Conservation (phyloP, 352 stramenopile genomes). For the Pythium grandisporangium region DNA sequence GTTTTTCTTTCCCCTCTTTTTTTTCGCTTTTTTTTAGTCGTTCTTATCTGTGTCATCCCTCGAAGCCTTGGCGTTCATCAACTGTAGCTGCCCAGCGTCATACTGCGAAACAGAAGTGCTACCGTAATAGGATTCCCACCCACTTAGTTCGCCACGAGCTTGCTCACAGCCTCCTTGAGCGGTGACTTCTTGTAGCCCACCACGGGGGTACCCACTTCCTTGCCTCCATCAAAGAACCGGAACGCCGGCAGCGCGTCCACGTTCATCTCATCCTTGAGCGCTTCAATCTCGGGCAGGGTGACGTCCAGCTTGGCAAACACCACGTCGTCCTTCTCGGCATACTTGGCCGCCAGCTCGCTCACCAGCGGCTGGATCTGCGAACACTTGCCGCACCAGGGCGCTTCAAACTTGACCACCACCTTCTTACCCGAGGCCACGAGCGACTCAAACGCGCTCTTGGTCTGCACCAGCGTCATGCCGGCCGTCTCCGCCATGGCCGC, state of each 20-base stretch:
- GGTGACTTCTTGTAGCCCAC: constrained; percentile 82
- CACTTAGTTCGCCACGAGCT: constrained; percentile 26
- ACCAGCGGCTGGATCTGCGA: constrained; percentile 75
- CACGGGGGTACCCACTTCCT: constrained; percentile 60
- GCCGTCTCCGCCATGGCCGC: constrained; percentile 18
- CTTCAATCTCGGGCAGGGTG: constrained; percentile 55
- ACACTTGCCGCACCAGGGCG: constrained; percentile 85
- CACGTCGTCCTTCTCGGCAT: constrained; percentile 57
- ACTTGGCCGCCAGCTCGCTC: constrained; percentile 48
- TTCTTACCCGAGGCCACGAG: constrained; percentile 61
- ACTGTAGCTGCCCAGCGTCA: no score
- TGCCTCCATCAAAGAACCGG: constrained; percentile 79
- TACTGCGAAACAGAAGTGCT: no score
- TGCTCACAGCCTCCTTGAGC: constrained; percentile 60
- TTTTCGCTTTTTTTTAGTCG: no score
- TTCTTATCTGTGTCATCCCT: no score
- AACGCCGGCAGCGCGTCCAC: constrained; percentile 77
- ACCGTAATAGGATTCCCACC: not conserved
- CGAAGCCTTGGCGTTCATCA: no score
- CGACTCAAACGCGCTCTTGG: constrained; percentile 47
- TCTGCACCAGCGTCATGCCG: constrained; percentile 42
- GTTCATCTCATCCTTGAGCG: constrained; percentile 64
- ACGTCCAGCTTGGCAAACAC: constrained; percentile 78
- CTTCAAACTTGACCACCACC: constrained; percentile 76
- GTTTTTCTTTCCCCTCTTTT: no score